Conservation (phyloP, 768 basidiomycete genomes). For the Postia placenta region DNA sequence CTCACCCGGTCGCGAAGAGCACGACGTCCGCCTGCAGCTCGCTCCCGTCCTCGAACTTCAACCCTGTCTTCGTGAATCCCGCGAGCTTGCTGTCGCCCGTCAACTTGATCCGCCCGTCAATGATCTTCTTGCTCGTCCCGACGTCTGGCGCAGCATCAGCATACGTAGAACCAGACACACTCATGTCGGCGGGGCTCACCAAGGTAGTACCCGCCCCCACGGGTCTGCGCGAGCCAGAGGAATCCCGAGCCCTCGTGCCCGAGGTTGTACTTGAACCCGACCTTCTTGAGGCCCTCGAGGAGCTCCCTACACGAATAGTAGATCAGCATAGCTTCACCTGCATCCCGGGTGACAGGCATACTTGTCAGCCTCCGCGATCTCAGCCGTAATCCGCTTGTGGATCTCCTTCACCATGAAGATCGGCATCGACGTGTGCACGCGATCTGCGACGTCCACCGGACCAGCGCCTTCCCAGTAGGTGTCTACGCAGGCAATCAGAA, state of each 20-base stretch:
- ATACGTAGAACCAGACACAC: neutral
- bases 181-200: slow-evolving; percentile 30
- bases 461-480: slow-evolving; percentile 39
- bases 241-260: slow-evolving; percentile 51
- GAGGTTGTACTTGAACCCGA: slow-evolving; percentile 49
- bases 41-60: slow-evolving; percentile 36
- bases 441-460: slow-evolving; percentile 48
- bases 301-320: slow-evolving; percentile 25
- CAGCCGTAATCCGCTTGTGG: slow-evolving; percentile 22
- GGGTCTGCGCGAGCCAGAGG: slow-evolving; percentile 38
- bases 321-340: neutral
- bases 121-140: slow-evolving; percentile 55
- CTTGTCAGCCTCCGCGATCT: slow-evolving; percentile 28
- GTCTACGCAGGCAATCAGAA: slow-evolving; percentile 13
- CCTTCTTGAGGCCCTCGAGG: slow-evolving; percentile 47
- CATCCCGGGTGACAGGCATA: slow-evolving; percentile 5
- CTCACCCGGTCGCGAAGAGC: slow-evolving; percentile 44
- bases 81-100: slow-evolving; percentile 44
- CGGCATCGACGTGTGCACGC: slow-evolving; percentile 44
- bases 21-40: slow-evolving; percentile 43
- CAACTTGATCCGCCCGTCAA: slow-evolving; percentile 64
- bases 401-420: slow-evolving; percentile 24
- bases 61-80: slow-evolving; percentile 31
- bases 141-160: slow-evolving; percentile 33
- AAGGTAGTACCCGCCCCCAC: slow-evolving; percentile 62